Evolutionary conservation across 768 basidiomycete genomes (phyloP).

Genomic region (Calocybe cyanea): DNA sequence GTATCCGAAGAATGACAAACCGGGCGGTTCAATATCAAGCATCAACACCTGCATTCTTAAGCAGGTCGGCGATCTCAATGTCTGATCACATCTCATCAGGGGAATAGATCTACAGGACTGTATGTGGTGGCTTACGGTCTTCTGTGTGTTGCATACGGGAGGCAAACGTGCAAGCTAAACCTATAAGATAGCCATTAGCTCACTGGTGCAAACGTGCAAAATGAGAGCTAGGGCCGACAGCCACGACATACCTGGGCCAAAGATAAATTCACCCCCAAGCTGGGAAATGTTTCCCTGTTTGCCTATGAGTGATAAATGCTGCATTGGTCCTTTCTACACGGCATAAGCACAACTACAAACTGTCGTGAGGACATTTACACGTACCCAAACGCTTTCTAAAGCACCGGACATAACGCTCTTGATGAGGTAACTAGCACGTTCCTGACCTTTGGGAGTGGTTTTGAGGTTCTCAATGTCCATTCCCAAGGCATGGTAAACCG

Average conservation of each 20-base stretch:
- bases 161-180: slow-evolving; percentile 44
- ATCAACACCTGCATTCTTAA: neutral
- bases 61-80: neutral
- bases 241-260: slow-evolving; percentile 46
- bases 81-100: neutral
- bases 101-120: neutral
- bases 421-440: slow-evolving; percentile 44
- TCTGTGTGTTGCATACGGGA: slow-evolving; percentile 60
- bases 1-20: no score
- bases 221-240: no score
- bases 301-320: slow-evolving; percentile 43
- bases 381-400: slow-evolving; percentile 43
- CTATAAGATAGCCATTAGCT: slow-evolving; percentile 20
- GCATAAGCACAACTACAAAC: no score
- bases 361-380: slow-evolving; percentile 8
- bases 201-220: neutral
- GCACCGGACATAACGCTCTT: slow-evolving; percentile 25
- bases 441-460: slow-evolving; percentile 39
- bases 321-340: slow-evolving; percentile 39
- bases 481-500: slow-evolving; percentile 56
- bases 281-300: slow-evolving; percentile 63
- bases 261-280: slow-evolving; percentile 60
- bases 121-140: slow-evolving; percentile 41
- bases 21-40: no score
- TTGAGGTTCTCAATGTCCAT: slow-evolving; percentile 51